A percentile compares a stretch with the other conserved stretches of the same genome.
phyloP scores from a whole-genome alignment of 768 basidiomycete genomes.

The Boletus pseudo-olivaceus region DNA sequence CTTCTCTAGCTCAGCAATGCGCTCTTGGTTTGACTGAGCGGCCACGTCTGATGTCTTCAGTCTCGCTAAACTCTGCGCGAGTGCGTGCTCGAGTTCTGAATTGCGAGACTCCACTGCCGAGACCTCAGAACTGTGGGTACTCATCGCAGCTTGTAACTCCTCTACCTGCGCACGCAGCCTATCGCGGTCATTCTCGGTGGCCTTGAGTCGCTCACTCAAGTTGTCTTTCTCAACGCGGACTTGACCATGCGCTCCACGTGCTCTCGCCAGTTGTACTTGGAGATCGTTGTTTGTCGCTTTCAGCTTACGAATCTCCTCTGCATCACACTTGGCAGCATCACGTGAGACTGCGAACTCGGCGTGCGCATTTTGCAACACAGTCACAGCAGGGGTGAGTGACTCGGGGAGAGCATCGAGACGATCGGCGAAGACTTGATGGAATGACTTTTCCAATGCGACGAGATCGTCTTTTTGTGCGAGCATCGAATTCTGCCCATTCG shows the following conservation, averaged over 20 bases:
- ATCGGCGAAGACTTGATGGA: slow-evolving; percentile 51
- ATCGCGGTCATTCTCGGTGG: slow-evolving; percentile 65
- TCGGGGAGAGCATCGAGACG: slow-evolving; percentile 61
- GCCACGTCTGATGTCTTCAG: slow-evolving; percentile 72
- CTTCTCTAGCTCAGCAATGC: slow-evolving; percentile 61
- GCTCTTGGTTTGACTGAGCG: slow-evolving; percentile 56
- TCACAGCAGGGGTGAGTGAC: slow-evolving; percentile 48
- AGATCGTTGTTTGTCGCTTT: slow-evolving; percentile 55
- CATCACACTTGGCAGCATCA: slow-evolving; percentile 55
- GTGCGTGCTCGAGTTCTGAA: slow-evolving; percentile 64
- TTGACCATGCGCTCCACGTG: slow-evolving; percentile 73
- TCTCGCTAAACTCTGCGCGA: slow-evolving; percentile 68
- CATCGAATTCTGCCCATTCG: slow-evolving; percentile 48
- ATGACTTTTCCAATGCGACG: slow-evolving; percentile 44
- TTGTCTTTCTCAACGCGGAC: slow-evolving; percentile 81
- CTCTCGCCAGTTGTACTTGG: slow-evolving; percentile 71
- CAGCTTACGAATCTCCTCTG: slow-evolving; percentile 65
- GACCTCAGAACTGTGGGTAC: slow-evolving; percentile 44
- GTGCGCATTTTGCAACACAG: slow-evolving; percentile 56
- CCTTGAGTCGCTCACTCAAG: slow-evolving; percentile 56
- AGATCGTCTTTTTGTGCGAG: slow-evolving; percentile 48
- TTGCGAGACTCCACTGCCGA: slow-evolving; percentile 48
- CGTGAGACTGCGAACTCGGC: slow-evolving; percentile 59
- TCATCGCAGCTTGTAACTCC: slow-evolving; percentile 44
- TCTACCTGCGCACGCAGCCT: slow-evolving; percentile 52